A percentile compares a stretch with the other conserved stretches of the same genome.
Conservation (phyloP, 129 eudicot genomes). For the Scalesia atractyloides region DNA sequence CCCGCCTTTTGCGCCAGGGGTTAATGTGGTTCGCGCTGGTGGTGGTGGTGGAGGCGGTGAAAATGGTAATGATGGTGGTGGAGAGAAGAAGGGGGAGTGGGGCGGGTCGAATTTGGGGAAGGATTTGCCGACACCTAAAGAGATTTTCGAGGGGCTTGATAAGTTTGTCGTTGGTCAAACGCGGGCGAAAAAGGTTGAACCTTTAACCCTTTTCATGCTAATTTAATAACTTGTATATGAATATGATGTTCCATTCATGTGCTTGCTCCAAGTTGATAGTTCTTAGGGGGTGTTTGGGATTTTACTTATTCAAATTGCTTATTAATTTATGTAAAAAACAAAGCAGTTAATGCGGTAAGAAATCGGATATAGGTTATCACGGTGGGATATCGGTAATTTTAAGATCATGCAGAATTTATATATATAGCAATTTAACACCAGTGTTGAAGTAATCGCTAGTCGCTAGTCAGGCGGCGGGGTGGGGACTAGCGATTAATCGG, state of each 20-base stretch:
- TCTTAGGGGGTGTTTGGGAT: too few relatives aligned
- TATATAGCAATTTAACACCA: too few relatives aligned
- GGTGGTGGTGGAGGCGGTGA: slow-evolving; percentile 30
- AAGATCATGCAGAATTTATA: too few relatives aligned
- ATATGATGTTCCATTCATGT: not conserved
- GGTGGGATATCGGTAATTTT: too few relatives aligned
- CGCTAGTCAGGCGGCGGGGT: too few relatives aligned
- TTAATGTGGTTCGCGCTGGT: slow-evolving; percentile 55
- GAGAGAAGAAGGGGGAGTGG: slow-evolving; percentile 59
- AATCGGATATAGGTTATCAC: too few relatives aligned
- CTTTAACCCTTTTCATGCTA: not conserved
- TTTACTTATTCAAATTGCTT: too few relatives aligned
- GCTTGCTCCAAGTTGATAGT: not conserved
- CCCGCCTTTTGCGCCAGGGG: slow-evolving; percentile 81
- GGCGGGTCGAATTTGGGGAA: slow-evolving; percentile 88
- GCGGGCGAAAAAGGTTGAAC: slow-evolving; percentile 76
- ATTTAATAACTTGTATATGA: slow-evolving; percentile 16
- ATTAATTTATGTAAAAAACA: too few relatives aligned
- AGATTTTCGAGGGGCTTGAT: slow-evolving; percentile 81
- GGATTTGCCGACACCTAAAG: slow-evolving; percentile 86
- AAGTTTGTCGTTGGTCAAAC: slow-evolving; percentile 87
- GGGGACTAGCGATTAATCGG: too few relatives aligned
- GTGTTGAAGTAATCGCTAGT: too few relatives aligned
- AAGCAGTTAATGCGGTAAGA: too few relatives aligned
- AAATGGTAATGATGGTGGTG: slow-evolving; percentile 14